A percentile compares a stretch with the other conserved stretches of the same genome.
These are phyloP conservation scores for Microbotryum silenes-acaulis DNA, from an alignment of 1,284 basidiomycete genomes.

Conservation along the genomic window DNA sequence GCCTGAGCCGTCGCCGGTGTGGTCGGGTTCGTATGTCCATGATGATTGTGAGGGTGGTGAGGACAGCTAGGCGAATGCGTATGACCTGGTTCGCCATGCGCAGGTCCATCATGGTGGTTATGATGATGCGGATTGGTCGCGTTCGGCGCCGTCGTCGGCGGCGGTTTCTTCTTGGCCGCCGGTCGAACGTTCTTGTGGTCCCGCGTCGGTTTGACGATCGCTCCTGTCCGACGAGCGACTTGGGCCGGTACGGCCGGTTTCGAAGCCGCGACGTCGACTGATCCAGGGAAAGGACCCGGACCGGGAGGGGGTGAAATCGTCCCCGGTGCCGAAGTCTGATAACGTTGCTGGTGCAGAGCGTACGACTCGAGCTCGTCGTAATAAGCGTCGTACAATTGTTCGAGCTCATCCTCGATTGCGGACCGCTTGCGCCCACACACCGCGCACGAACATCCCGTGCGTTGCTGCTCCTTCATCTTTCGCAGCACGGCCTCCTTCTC, in stretches of 20 bases:
- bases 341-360: slow-evolving; percentile 92
- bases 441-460: slow-evolving; percentile 87
- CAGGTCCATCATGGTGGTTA: slow-evolving; percentile 13
- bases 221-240: slow-evolving; percentile 13
- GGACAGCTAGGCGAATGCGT: slow-evolving; percentile 36
- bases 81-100: slow-evolving; percentile 33
- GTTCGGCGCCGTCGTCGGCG: slow-evolving; percentile 2
- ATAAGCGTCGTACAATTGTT: slow-evolving; percentile 98
- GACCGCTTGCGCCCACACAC: slow-evolving; percentile 96
- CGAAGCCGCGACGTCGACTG: slow-evolving; percentile 59
- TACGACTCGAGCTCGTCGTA: slow-evolving; percentile 99
- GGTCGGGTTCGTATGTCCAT: slow-evolving; percentile 5
- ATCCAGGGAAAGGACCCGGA: slow-evolving; percentile 95
- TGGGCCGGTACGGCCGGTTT: slow-evolving; percentile 30
- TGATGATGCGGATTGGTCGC: slow-evolving; percentile 11
- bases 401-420: slow-evolving; percentile 97
- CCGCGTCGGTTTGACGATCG: slow-evolving; percentile 32
- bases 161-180: slow-evolving; percentile 18
- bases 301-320: slow-evolving; percentile 83
- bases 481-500: slow-evolving; percentile 94
- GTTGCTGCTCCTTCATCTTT: slow-evolving; percentile 99
- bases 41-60: slow-evolving; percentile 40
- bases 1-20: slow-evolving; percentile 11
- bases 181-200: slow-evolving; percentile 35
- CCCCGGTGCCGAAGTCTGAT: slow-evolving; percentile 67